A percentile compares a stretch with the other conserved stretches of the same genome.
Evolutionary conservation across 805 yeast species (phyloP).

Genomic region (Lipomyces chichibuensis): DNA sequence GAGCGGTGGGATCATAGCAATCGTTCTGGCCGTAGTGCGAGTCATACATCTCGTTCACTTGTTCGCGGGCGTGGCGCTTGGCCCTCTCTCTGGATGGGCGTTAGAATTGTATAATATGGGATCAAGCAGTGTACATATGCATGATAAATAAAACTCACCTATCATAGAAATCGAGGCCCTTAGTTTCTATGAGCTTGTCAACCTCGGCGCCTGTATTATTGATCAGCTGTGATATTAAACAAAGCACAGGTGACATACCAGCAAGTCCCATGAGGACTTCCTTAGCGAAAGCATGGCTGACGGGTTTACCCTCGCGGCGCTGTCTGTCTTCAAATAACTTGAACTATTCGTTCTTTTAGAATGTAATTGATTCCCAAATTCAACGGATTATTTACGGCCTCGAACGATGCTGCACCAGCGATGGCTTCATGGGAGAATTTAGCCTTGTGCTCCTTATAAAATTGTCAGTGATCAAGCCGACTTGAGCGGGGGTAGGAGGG

Average conservation of each 20-base stretch:
- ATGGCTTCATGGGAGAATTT: slow-evolving; percentile 41
- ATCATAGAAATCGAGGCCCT: slow-evolving; percentile 41
- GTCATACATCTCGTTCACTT: slow-evolving; percentile 39
- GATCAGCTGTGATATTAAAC: background rate
- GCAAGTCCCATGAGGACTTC: slow-evolving; percentile 41
- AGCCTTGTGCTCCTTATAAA: slow-evolving; percentile 36
- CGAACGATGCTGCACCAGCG: slow-evolving; percentile 42
- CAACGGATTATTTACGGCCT: slow-evolving; percentile 29
- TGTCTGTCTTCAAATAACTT: slow-evolving; percentile 41
- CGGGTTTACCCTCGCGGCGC: slow-evolving; percentile 41
- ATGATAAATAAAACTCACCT: slow-evolving; percentile 5
- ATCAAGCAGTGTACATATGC: background rate
- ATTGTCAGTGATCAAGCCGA: background rate
- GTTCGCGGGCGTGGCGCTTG: slow-evolving; percentile 36
- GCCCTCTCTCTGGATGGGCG: slow-evolving; percentile 27
- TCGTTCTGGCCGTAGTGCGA: slow-evolving; percentile 39
- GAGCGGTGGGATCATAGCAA: slow-evolving; percentile 27
- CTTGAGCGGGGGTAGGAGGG: background rate
- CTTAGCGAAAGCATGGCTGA: slow-evolving; percentile 41
- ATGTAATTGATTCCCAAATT: background rate
- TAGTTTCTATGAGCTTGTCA: slow-evolving; percentile 42
- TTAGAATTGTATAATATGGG: background rate
- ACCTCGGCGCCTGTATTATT: slow-evolving; percentile 36
- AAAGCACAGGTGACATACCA: slow-evolving; percentile 19
- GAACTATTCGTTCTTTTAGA: slow-evolving; percentile 14